Evolutionary conservation across 495 filamentous ascomycete species (phyloP).

Genomic region (Daldinia bambusicola): DNA sequence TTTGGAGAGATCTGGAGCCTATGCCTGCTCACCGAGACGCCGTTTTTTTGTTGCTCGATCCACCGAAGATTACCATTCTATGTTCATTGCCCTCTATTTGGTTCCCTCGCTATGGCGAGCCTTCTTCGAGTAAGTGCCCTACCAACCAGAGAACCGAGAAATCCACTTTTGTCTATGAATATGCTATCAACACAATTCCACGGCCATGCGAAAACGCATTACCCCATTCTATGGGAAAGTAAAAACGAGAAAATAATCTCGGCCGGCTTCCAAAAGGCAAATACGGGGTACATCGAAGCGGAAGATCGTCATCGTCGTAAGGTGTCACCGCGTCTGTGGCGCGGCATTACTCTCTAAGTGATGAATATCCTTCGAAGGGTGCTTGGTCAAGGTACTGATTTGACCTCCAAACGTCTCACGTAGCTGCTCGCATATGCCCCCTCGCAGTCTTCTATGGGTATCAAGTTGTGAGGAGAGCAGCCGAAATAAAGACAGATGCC

Average conservation of each 20-base stretch:
- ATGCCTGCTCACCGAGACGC: conserved; percentile 50
- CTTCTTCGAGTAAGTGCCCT: conserved; percentile 46
- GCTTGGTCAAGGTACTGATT: conserved; percentile 56
- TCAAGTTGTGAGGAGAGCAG: conserved; percentile 65
- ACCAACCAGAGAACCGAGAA: conserved; percentile 62
- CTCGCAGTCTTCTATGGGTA: conserved; percentile 60
- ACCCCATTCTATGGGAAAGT: conserved; percentile 49
- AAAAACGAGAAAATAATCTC: conserved; percentile 42
- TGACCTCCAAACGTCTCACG: conserved; percentile 55
- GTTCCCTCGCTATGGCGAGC: conserved; percentile 45
- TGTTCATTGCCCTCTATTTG: conserved; percentile 49
- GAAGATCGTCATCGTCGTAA: conserved; percentile 50
- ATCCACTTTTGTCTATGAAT: conserved; percentile 71
- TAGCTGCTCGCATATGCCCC: conserved; percentile 53
- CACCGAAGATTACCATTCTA: conserved; percentile 60
- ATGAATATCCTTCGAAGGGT: conserved; percentile 47
- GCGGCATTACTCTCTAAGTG: conserved; percentile 48
- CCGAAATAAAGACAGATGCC: conserved; percentile 74
- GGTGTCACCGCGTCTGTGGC: conserved; percentile 48
- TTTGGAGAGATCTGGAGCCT: conserved; percentile 47
- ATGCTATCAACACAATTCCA: conserved; percentile 50
- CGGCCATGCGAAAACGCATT: conserved; percentile 49
- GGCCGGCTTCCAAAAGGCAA: conserved; percentile 50
- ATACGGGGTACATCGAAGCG: conserved; percentile 49
- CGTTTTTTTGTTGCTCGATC: conserved; percentile 51